Percentiles rank a stretch among this genome's conserved stretches.
These are phyloP conservation scores for Termitomyces titanicus DNA, from an alignment of 768 basidiomycete species.

Conservation along the genomic window DNA sequence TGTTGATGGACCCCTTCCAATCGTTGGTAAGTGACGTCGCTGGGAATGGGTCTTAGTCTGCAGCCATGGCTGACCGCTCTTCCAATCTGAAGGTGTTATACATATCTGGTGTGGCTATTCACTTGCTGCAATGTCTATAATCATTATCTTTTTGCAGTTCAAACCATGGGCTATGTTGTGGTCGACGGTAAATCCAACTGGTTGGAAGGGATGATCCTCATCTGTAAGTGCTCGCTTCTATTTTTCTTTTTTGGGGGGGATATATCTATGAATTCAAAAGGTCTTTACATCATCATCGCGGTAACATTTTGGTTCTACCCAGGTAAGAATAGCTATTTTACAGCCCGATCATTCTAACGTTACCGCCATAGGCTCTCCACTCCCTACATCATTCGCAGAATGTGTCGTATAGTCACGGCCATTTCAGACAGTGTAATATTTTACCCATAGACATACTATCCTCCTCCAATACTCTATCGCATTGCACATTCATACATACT, in stretches of 20 bases:
- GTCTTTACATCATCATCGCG: slow-evolving; percentile 69
- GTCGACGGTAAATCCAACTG: slow-evolving; percentile 83
- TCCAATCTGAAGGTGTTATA: slow-evolving; percentile 38
- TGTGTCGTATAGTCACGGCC: slow-evolving; percentile 4
- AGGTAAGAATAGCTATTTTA: slow-evolving; percentile 23
- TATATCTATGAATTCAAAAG: slow-evolving; percentile 26
- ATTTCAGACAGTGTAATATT: background rate
- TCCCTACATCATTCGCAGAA: slow-evolving; percentile 12
- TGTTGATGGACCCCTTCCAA: slow-evolving; percentile 90
- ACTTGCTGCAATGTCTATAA: background rate
- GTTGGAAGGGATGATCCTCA: slow-evolving; percentile 57
- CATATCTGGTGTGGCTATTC: background rate
- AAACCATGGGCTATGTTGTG: slow-evolving; percentile 81
- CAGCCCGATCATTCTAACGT: background rate
- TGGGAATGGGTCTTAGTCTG: background rate
- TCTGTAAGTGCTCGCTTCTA: slow-evolving; percentile 11
- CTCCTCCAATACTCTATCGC: background rate
- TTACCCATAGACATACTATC: background rate
- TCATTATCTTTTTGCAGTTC: slow-evolving; percentile 35
- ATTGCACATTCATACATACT: background rate
- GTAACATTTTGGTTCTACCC: slow-evolving; percentile 73
- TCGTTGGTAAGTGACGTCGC: slow-evolving; percentile 50
- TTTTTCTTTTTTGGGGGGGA: no score
- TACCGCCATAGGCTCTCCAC: slow-evolving; percentile 12
- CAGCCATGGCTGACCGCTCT: slow-evolving; percentile 14